Base-by-base conservation (phyloP, 139 green algal species). In the Tetradesmus obliquus region DNA sequence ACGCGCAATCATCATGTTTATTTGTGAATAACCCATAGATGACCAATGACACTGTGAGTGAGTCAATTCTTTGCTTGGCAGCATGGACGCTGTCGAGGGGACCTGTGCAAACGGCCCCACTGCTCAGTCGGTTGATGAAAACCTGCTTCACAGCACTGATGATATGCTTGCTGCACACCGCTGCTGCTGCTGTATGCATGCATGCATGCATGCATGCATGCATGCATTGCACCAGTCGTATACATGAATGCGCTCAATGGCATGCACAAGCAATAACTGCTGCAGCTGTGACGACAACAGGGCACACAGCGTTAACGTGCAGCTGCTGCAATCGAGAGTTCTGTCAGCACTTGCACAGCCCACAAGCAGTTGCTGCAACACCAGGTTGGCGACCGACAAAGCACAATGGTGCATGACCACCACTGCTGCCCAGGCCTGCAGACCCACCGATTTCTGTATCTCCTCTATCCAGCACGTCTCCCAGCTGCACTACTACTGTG, bases 381-480 rank as follows among this genome's bases (percentile, higher is more conserved):
- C 66, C 66, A 76, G 66, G 17, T 19, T 76, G 66, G 66, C 12
- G 17, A 66, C 8, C 57, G 7, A 76, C 66, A 3, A n/a, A 76
- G 17, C 66, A 24, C 66, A 3, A 24, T 76, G 66, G 17, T 76
- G 60, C 19, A 13, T 12, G 8, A 13, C 17, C n/a, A 54, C 7
- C 22, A 45, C n/a, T 82, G 74, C 74, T 54, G 20, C 66, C 81
- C 53, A 22, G 58, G 51, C 86, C n/a, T 79, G 87, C n/a, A 24
- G 10, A 55, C 82, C 24, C 88, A 98, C 97, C 97, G 8, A 99
- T 99, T 85, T 99, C 97, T 45, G 93, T 94, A 92, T 98, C 96
- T 9, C 97, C 97, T 58, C 97, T 93, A 91, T 99, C 97, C 45
- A 99, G 93, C 20, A 99, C 96, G 88, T 99, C 97, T 1, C 97